These are phyloP conservation scores for Cutaneotrichosporon sp. DNA, from an alignment of 1,284 basidiomycete genomes.

Conservation along the genomic window DNA sequence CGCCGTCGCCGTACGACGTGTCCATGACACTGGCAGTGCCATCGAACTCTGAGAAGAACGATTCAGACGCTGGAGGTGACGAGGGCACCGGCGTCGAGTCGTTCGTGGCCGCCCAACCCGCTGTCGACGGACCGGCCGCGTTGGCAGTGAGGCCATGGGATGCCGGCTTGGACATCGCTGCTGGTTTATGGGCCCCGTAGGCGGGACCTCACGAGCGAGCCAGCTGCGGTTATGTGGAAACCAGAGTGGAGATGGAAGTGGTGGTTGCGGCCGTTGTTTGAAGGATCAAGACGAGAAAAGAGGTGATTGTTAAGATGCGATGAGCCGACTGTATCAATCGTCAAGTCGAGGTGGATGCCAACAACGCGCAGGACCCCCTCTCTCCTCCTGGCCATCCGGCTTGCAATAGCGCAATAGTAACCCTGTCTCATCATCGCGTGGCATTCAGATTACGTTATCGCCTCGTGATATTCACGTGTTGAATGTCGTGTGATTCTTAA, in stretches of 20 bases:
- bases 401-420: too few relatives aligned
- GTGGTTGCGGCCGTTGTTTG: neutral
- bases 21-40: slow-evolving; percentile 48
- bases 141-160: slow-evolving; percentile 7
- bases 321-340: neutral
- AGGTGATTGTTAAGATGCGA: neutral
- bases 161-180: slow-evolving; percentile 35
- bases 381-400: too few relatives aligned
- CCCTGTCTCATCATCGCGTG: neutral
- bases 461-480: neutral
- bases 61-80: slow-evolving; percentile 48
- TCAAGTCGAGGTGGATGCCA: neutral
- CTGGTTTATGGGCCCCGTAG: slow-evolving; percentile 2
- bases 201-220: neutral
- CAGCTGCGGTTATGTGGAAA: neutral
- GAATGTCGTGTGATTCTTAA: neutral
- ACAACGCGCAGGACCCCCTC: neutral
- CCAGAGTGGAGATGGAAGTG: neutral
- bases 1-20: slow-evolving; percentile 33
- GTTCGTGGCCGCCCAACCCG: neutral
- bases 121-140: slow-evolving; percentile 7
- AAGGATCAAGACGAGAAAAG: neutral
- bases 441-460: neutral
- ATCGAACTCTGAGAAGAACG: slow-evolving; percentile 48
- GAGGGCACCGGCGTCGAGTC: slow-evolving; percentile 35